A percentile compares a stretch with the other conserved stretches of the same genome.
Conservation (phyloP, 2,329 filamentous ascomycete species). For the Apiospora pterosperma region DNA sequence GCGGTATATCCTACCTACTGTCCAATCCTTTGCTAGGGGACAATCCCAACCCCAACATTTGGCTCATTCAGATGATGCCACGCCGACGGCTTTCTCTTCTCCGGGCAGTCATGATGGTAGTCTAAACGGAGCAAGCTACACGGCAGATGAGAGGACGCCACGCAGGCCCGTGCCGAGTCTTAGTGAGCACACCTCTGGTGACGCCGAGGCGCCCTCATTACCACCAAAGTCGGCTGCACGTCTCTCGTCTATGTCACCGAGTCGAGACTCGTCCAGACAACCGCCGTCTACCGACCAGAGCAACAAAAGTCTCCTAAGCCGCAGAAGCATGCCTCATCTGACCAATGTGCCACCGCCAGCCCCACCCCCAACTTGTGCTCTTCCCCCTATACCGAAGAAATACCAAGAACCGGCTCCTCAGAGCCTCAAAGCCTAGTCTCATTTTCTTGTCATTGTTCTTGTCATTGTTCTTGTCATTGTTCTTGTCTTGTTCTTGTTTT, state of each 20-base stretch:
- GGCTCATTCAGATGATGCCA: not conserved
- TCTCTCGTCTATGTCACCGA: not conserved
- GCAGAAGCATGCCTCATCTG: conserved; percentile 14
- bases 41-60: not conserved
- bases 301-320: conserved; percentile 6
- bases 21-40: not conserved
- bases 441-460: not conserved
- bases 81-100: not conserved
- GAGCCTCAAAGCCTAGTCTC: not conserved
- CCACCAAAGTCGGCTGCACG: not conserved
- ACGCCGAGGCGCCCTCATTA: not conserved
- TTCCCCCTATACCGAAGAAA: conserved; percentile 15
- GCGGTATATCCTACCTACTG: not conserved
- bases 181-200: not conserved
- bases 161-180: not conserved
- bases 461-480: not conserved
- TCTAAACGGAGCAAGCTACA: not conserved
- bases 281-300: not conserved
- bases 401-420: not conserved
- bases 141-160: not conserved
- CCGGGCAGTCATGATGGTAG: not conserved
- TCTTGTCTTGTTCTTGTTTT: not conserved
- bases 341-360: conserved; percentile 11
- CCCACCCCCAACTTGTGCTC: conserved; percentile 12
- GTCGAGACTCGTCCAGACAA: not conserved